Evolutionary conservation across 768 basidiomycete genomes (phyloP).

Genomic region (Tricholoma saponaceum): DNA sequence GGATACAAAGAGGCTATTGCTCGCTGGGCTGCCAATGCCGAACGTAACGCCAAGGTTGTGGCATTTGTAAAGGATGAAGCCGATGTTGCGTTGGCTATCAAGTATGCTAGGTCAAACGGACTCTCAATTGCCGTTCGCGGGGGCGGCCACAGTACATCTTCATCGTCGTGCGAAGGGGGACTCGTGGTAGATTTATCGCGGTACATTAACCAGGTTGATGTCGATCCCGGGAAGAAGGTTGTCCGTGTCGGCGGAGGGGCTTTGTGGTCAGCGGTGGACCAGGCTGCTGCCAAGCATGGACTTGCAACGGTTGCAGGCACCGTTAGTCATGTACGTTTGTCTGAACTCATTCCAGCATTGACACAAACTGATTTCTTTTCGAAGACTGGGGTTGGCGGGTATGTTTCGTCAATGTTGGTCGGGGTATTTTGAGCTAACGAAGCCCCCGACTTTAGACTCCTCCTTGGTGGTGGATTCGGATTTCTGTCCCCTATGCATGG

Average conservation of each 20-base stretch:
- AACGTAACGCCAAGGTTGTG: conserved; percentile 12
- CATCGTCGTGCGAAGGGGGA: conserved; percentile 29
- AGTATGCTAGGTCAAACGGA: conserved; percentile 4
- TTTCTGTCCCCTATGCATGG: conserved; percentile 43
- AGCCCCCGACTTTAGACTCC: conserved; percentile 40
- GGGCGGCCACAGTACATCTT: conserved; percentile 40
- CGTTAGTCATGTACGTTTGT: conserved; percentile 41
- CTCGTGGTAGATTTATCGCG: conserved; percentile 33
- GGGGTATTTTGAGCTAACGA: too few species aligned
- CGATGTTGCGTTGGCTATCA: conserved; percentile 12
- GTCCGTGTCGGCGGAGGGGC: conserved; percentile 37
- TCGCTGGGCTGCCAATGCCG: conserved; percentile 18
- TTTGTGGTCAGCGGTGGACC: conserved; percentile 33
- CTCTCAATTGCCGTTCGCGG: conserved; percentile 29
- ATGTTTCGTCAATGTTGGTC: conserved; percentile 4
- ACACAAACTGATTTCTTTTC: not conserved
- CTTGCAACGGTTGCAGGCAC: conserved; percentile 33
- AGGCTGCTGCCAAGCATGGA: conserved; percentile 29
- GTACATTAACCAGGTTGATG: conserved; percentile 14
- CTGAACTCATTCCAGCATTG: too few species aligned
- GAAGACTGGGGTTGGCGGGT: conserved; percentile 51
- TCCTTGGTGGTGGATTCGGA: conserved; percentile 53
- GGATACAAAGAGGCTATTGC: conserved; percentile 13
- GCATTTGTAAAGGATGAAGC: conserved; percentile 12
- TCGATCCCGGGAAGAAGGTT: conserved; percentile 27